Conservation (phyloP, 768 basidiomycete genomes). For the Infundibulicybe gibba region DNA sequence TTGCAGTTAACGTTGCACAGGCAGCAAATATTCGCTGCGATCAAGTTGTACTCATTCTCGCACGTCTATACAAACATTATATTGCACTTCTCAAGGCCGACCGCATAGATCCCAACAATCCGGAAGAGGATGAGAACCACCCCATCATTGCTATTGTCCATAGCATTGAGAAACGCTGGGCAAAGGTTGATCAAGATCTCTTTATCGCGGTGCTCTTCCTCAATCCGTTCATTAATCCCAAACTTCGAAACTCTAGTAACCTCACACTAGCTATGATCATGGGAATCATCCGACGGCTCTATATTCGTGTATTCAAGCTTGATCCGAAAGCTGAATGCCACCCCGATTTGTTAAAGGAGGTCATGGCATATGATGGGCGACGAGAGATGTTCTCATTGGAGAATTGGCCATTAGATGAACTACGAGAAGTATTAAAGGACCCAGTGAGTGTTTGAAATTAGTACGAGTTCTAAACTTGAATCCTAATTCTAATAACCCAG, state of each 20-base stretch:
- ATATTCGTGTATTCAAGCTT: slow-evolving; percentile 1
- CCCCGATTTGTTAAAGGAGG: no score
- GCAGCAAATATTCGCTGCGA: slow-evolving; percentile 22
- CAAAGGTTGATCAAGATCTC: slow-evolving; percentile 26
- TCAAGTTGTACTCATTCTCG: slow-evolving; percentile 27
- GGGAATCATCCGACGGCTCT: background rate
- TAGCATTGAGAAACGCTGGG: slow-evolving; percentile 30
- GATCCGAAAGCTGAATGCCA: no score
- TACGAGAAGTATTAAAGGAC: no score
- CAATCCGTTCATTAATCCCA: background rate
- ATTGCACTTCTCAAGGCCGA: no score
- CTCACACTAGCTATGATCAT: background rate
- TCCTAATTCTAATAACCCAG: no score
- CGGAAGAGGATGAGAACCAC: slow-evolving; percentile 5
- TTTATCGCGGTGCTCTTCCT: slow-evolving; percentile 17
- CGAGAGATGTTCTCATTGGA: no score
- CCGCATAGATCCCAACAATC: no score
- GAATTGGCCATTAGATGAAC: no score
- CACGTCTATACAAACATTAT: slow-evolving; percentile 21
- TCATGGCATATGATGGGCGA: no score
- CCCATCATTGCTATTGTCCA: slow-evolving; percentile 11
- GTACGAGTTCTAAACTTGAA: no score
- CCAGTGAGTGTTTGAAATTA: no score
- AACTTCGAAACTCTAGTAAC: background rate
- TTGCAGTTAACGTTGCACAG: slow-evolving; percentile 32